These are phyloP conservation scores for Fagopyrum tataricum DNA, from an alignment of 148 eudicot species.

Conservation along the genomic window DNA sequence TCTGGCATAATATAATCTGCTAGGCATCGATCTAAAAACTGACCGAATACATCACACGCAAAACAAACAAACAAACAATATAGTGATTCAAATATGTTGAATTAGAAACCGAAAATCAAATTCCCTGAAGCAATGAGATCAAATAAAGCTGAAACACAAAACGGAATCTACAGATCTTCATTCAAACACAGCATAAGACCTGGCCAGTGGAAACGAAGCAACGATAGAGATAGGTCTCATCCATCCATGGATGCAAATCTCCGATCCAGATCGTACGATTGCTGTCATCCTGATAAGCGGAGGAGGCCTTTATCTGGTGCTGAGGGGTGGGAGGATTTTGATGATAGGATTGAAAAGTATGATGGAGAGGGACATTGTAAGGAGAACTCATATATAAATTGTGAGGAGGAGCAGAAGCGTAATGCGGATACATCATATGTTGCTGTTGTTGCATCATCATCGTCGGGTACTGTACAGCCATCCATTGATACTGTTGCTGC, in stretches of 20 bases:
- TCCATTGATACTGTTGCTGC: slow-evolving; percentile 14
- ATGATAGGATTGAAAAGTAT: background rate
- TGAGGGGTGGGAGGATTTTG: background rate
- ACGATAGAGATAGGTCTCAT: slow-evolving; percentile 37
- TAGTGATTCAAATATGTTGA: background rate
- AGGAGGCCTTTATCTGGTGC: slow-evolving; percentile 10
- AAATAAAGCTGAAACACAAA: background rate
- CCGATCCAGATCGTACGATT: slow-evolving; percentile 54
- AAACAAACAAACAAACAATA: background rate
- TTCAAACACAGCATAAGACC: slow-evolving; percentile 21
- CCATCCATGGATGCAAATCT: slow-evolving; percentile 63
- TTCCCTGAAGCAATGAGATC: background rate
- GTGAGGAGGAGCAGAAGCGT: background rate
- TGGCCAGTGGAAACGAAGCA: slow-evolving; percentile 44
- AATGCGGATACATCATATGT: slow-evolving; percentile 11
- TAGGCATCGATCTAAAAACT: background rate
- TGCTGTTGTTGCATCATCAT: slow-evolving; percentile 10
- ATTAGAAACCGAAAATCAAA: background rate
- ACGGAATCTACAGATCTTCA: background rate
- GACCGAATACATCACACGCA: background rate
- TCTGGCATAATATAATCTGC: background rate
- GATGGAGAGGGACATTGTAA: background rate
- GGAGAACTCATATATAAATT: slow-evolving; percentile 1
- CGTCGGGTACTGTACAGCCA: slow-evolving; percentile 1
- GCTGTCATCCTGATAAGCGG: background rate